Evolutionary conservation across 768 basidiomycete genomes (phyloP), one percentile per base, ranked within the genome.

Genomic region (Agaricus subrufescens): DNA sequence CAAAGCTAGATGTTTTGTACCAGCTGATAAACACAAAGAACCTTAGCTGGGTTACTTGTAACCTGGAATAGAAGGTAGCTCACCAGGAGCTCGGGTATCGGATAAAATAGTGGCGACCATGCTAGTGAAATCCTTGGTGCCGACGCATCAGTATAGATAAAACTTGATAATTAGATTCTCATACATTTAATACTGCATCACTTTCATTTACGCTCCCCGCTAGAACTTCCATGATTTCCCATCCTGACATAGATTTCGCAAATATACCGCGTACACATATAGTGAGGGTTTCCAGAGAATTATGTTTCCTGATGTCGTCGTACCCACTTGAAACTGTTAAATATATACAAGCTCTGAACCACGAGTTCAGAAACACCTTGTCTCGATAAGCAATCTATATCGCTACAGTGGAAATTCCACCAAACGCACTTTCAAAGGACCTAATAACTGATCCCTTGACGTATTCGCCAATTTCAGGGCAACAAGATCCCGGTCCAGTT

Each of bases 221-320:
- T 44, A 87, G 76, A 25, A 86, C 65, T 40, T 87, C 81, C 86
- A 89, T 89, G 6, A 83, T 76, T 62, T 89, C 87, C 84, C 83
- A 87, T 30, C 87, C 87, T 3, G 81, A 75, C 1, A 82, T 65
- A 52, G 80, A 78, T 68, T 87, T 87, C 38, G 71, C 71, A 51
- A 88, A 69, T 15, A 85, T 64, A 52, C 72, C 71, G 9, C 78
- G 75, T 23, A 79, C 63, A 3, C 82, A 31, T 12, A 83, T 67
- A 0, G 75, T 68, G 37, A 86, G 66, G 1, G 81, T 83, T 60
- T 81, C 75, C 14, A 86, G 59, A 3, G 85, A 79, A 59, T 81
- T 76, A 0, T 57, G 70, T 57, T 71, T 75, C 50, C 64, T 66
- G 49, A 73, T 67, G 50, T 73, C 73, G 19, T 71, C 66, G 48